A percentile compares a stretch with the other conserved stretches of the same genome.
Evolutionary conservation across 108 stramenopile genomes (phyloP).

Genomic region (Cyclotella kingstonii): DNA sequence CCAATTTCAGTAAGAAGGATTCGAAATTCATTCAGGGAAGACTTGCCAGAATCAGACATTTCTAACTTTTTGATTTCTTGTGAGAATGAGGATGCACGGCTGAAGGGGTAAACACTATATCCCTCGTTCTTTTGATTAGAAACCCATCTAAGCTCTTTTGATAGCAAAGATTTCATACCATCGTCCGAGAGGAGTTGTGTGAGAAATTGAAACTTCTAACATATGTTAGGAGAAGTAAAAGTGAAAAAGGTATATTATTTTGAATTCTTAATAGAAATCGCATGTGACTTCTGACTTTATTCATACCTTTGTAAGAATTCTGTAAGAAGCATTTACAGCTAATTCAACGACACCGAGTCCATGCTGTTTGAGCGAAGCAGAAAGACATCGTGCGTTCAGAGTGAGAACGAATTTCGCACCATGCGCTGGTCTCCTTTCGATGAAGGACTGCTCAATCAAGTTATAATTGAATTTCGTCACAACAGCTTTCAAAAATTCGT

Average conservation of each 20-base stretch:
- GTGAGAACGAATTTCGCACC: constrained; percentile 56
- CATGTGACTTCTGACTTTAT: too few species aligned
- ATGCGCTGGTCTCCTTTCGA: constrained; percentile 50
- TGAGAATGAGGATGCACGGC: constrained; percentile 44
- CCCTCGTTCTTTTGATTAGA: constrained; percentile 43
- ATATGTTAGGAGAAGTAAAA: too few species aligned
- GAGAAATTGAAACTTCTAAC: constrained; percentile 48
- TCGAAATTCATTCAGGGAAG: constrained; percentile 44
- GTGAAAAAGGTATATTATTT: too few species aligned
- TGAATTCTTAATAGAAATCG: too few species aligned
- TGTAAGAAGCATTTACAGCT: constrained; percentile 64
- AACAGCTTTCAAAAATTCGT: constrained; percentile 39
- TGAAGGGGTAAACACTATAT: constrained; percentile 53
- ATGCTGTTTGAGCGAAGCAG: constrained; percentile 53
- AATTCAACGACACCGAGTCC: constrained; percentile 62
- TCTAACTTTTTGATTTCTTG: constrained; percentile 52
- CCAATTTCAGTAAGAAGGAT: constrained; percentile 56
- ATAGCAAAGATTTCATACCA: constrained; percentile 44
- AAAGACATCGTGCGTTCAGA: constrained; percentile 38
- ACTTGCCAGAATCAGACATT: constrained; percentile 1
- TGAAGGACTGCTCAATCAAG: constrained; percentile 63
- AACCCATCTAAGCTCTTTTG: constrained; percentile 59
- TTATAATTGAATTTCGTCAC: constrained; percentile 60
- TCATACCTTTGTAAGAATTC: constrained; percentile 48
- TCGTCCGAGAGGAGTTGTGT: constrained; percentile 56